Conservation (phyloP, 2,329 filamentous ascomycete genomes). For the Graphilbum sp. region DNA sequence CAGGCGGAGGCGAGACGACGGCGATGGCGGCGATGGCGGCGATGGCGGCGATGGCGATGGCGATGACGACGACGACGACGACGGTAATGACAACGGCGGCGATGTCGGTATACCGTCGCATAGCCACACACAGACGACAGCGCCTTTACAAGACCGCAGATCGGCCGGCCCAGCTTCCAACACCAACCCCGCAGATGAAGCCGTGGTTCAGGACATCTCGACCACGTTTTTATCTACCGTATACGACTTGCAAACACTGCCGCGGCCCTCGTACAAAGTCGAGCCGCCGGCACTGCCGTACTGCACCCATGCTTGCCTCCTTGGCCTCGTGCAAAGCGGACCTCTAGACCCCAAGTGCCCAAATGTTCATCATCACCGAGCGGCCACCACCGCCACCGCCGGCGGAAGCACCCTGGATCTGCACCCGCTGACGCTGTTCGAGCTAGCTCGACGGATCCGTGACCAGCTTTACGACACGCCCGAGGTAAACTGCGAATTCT, state of each 20-base stretch:
- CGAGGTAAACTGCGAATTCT: slow-evolving; percentile 4
- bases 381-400: neutral
- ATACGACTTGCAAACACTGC: slow-evolving; percentile 2
- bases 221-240: too few species aligned
- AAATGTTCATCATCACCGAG: slow-evolving; percentile 2
- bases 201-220: too few species aligned
- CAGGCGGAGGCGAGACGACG: neutral
- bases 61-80: too few species aligned
- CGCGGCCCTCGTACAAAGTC: slow-evolving; percentile 3
- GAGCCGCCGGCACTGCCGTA: slow-evolving; percentile 1
- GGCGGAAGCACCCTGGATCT: neutral
- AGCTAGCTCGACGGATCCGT: slow-evolving; percentile 2
- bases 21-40: neutral
- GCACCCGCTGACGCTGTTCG: slow-evolving; percentile 2
- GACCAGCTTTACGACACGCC: slow-evolving; percentile 4
- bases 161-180: too few species aligned
- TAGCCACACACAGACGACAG: too few species aligned
- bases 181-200: too few species aligned
- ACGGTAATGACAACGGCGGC: too few species aligned
- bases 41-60: neutral
- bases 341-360: slow-evolving; percentile 3
- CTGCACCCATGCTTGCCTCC: slow-evolving; percentile 7
- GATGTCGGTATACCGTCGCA: too few species aligned
- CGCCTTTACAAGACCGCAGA: too few species aligned
- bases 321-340: slow-evolving; percentile 2